phyloP scores from a whole-genome alignment of 305 asterid genomes.

The Ajuga reptans region DNA sequence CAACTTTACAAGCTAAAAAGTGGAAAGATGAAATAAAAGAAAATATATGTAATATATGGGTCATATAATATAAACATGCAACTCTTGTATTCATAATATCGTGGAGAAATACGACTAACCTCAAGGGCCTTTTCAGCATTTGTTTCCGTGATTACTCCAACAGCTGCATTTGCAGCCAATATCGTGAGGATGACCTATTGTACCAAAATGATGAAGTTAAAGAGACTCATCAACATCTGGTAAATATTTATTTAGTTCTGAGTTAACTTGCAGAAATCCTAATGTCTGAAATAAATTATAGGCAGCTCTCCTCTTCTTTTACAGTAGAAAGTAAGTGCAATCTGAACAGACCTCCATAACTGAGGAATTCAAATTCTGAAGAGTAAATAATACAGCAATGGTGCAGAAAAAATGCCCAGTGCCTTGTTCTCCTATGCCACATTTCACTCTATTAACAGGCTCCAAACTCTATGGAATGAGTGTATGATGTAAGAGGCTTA shows the following conservation, averaged over 20 bases:
- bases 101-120: constrained; percentile 43
- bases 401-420: not conserved
- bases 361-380: not conserved
- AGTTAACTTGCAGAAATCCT: constrained; percentile 6
- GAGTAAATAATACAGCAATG: not conserved
- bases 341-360: not conserved
- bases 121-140: constrained; percentile 98
- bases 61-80: not conserved
- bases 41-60: not conserved
- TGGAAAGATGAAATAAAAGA: not conserved
- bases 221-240: constrained; percentile 12
- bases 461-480: constrained; percentile 1
- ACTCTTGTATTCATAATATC: constrained; percentile 9
- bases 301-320: not conserved
- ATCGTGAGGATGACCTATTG: constrained; percentile 86
- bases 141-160: constrained; percentile 95
- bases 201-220: constrained; percentile 5
- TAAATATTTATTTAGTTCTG: not conserved
- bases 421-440: not conserved
- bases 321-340: not conserved
- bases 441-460: not conserved
- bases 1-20: not conserved
- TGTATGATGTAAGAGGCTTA: not conserved
- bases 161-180: constrained; percentile 99
- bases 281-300: not conserved